Conservation (phyloP, 164 flowering plant genomes). For the Annona squamosa region DNA sequence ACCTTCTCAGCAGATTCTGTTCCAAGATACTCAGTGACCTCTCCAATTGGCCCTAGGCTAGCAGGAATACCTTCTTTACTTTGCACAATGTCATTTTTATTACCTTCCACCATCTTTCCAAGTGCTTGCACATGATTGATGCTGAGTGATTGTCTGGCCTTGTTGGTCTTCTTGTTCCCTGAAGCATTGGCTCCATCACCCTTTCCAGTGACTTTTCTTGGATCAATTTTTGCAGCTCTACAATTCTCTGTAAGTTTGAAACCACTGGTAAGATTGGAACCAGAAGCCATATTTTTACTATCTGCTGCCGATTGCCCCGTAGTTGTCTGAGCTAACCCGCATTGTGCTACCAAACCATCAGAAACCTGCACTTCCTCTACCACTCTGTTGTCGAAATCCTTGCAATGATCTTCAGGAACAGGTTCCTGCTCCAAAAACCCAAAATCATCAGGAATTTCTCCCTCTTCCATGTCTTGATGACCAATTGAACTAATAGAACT, state of each 20-base stretch:
- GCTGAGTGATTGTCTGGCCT: slow-evolving; percentile 1
- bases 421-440: slow-evolving; percentile 4
- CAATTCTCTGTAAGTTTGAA: not conserved
- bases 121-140: slow-evolving; percentile 4
- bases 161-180: not conserved
- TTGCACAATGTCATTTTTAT: slow-evolving; percentile 2
- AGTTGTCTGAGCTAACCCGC: not conserved
- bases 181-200: not conserved
- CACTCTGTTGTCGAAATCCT: not conserved
- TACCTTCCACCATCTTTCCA: slow-evolving; percentile 2
- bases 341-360: slow-evolving; percentile 10
- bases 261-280: not conserved
- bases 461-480: slow-evolving; percentile 16
- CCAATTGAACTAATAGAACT: slow-evolving; percentile 6
- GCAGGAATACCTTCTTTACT: not conserved
- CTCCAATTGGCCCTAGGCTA: slow-evolving; percentile 2
- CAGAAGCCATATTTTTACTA: slow-evolving; percentile 2
- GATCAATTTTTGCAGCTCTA: slow-evolving; percentile 4
- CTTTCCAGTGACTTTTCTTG: not conserved
- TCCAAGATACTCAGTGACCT: slow-evolving; percentile 13
- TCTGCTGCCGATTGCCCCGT: slow-evolving; percentile 11
- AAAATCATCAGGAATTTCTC: slow-evolving; percentile 14
- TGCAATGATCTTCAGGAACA: not conserved
- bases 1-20: slow-evolving; percentile 22
- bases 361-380: slow-evolving; percentile 10